Base-by-base conservation (phyloP, 148 eudicot species). In the Talinum fruticosum region DNA sequence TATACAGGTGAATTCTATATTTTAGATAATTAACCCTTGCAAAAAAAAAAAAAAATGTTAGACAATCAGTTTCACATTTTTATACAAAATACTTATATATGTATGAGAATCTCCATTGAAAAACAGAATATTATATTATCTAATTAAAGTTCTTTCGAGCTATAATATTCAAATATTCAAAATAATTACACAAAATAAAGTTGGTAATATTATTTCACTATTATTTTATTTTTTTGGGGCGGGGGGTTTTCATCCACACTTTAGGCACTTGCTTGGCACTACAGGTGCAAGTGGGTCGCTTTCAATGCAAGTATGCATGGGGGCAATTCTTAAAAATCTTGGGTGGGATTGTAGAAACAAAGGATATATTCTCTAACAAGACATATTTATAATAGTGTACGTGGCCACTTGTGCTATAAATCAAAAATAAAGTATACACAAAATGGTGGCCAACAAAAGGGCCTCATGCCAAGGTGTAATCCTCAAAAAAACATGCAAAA, bases 291-390 rank as follows among this genome's bases (percentile, higher is more conserved):
- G 76, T 74, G 59, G 76, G 68, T 36, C 68, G 15, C 34, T 74
- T 37, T 74, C 76, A 36, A 36, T 74, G 66, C 54, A 71, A 0
- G 16, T 57, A 35, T 57, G 67, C 35, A 35, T 57, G 67, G 65
- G 24, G 24, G 35, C 4, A 41, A 41, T 41, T 0, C 12, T n/a
- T 28, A 23, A 57, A 23, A 21, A 57, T 7, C 28, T n/a, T n/a
- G 10, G 2, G 3, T 57, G 7, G 4, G n/a, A n/a, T n/a, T n/a
- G n/a, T n/a, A n/a, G n/a, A n/a, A 57, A n/a, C 2, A 1, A 49
- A 49, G 57, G 57, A 5, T 49, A 15, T 6, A 0, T 4, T 57
- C 3, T 4, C 6, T 54, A 54, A 4, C 23, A 23, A 21, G 5
- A 24, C 1, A 1, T 28, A 41, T 29, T 1, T 14, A 18, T 23